Percentiles rank a stretch among this genome's conserved stretches.
Evolutionary conservation across 495 filamentous ascomycete species (phyloP).

Genomic region (Penicillium manginii): DNA sequence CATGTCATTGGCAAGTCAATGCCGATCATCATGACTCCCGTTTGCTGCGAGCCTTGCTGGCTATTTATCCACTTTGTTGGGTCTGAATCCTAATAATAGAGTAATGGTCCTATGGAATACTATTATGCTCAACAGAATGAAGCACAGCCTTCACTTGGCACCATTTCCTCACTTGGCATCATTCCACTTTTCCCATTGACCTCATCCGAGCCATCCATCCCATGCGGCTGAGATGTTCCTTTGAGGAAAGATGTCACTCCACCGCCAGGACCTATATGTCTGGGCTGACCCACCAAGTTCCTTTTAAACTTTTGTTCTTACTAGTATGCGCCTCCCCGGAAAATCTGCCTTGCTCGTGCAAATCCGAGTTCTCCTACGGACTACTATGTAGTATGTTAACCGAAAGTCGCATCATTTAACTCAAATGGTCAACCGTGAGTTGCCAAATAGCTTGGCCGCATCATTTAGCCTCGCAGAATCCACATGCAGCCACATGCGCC

Average conservation of each 20-base stretch:
- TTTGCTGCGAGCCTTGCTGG: neutral
- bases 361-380: neutral
- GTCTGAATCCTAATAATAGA: neutral
- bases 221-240: neutral
- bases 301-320: slow-evolving; percentile 5
- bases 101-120: neutral
- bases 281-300: neutral
- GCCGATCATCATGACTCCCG: neutral
- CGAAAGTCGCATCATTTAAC: neutral
- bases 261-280: neutral
- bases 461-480: slow-evolving; percentile 1
- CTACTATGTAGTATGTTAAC: too few species aligned
- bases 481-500: slow-evolving; percentile 9
- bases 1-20: neutral
- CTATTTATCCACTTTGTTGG: neutral
- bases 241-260: neutral
- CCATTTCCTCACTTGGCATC: neutral
- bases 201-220: neutral
- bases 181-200: neutral
- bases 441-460: slow-evolving; percentile 4
- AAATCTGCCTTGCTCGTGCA: slow-evolving; percentile 4
- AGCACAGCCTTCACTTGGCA: neutral
- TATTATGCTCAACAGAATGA: neutral
- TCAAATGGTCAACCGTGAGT: slow-evolving; percentile 3
- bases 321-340: slow-evolving; percentile 8